Percentiles rank a stretch among this genome's conserved stretches.
phyloP scores from a whole-genome alignment of 306 rosid species.

The Rubus parviflorus region DNA sequence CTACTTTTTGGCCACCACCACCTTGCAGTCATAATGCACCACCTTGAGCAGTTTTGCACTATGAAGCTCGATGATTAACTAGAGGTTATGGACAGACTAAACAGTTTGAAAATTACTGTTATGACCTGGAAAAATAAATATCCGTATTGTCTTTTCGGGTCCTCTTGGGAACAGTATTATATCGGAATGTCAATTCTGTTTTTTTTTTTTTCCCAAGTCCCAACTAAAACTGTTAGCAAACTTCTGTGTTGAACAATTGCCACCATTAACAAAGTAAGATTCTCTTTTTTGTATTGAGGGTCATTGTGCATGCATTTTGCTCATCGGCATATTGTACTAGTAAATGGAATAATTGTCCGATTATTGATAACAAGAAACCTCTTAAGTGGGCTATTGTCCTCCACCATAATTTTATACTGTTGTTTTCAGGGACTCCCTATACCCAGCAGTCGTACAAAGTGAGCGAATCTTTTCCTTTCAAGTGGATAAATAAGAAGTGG shows the following conservation, averaged over 20 bases:
- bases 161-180: background rate
- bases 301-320: background rate
- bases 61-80: background rate
- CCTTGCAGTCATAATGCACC: background rate
- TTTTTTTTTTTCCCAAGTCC: background rate
- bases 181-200: background rate
- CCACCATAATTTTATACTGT: background rate
- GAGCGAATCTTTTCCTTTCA: slow-evolving; percentile 86
- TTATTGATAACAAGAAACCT: background rate
- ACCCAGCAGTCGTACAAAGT: slow-evolving; percentile 94
- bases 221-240: background rate
- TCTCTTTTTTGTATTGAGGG: background rate
- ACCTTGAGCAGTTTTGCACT: background rate
- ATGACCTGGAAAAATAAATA: background rate
- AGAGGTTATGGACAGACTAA: background rate
- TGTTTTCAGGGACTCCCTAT: slow-evolving; percentile 70
- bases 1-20: background rate
- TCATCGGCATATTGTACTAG: too few relatives aligned
- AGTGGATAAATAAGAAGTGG: slow-evolving; percentile 97
- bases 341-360: background rate
- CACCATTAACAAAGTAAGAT: background rate
- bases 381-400: background rate
- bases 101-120: background rate
- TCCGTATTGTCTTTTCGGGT: too few relatives aligned
- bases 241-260: background rate